These are phyloP conservation scores for Fusarium annulatum DNA, from an alignment of 2,329 filamentous ascomycete genomes.

Conservation along the genomic window DNA sequence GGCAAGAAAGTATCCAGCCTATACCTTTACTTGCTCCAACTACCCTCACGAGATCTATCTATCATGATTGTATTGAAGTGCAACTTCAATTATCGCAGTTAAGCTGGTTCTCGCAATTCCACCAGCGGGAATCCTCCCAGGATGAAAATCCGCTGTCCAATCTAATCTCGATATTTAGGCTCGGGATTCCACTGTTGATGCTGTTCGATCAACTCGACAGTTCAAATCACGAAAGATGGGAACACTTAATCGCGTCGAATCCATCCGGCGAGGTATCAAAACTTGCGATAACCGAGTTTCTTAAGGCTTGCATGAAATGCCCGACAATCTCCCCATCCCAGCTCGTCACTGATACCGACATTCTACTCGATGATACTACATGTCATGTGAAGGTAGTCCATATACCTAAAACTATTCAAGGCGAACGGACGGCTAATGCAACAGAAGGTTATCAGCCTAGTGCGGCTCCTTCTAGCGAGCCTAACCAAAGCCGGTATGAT, in stretches of 20 bases:
- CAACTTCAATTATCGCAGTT: not conserved
- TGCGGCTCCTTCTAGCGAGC: rapidly evolving
- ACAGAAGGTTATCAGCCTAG: not conserved
- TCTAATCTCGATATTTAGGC: rapidly evolving
- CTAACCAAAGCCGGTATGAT: not conserved
- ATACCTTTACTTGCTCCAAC: rapidly evolving
- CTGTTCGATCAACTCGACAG: rapidly evolving
- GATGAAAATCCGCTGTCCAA: not conserved
- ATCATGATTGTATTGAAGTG: not conserved
- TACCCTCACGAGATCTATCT: not conserved
- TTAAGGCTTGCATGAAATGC: rapidly evolving
- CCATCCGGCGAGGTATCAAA: not conserved
- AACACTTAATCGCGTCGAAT: rapidly evolving
- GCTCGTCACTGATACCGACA: rapidly evolving
- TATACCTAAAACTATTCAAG: not conserved
- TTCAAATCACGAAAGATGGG: not conserved
- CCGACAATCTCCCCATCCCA: rapidly evolving
- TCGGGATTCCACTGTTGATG: rapidly evolving
- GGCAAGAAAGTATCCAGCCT: rapidly evolving
- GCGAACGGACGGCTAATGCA: not conserved
- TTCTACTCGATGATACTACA: not conserved
- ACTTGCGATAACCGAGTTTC: rapidly evolving
- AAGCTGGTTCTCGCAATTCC: rapidly evolving
- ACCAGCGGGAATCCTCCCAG: rapidly evolving
- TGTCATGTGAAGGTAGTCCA: not conserved